Evolutionary conservation across 345 rosid species (phyloP).

Genomic region (Bretschneidera sinensis): DNA sequence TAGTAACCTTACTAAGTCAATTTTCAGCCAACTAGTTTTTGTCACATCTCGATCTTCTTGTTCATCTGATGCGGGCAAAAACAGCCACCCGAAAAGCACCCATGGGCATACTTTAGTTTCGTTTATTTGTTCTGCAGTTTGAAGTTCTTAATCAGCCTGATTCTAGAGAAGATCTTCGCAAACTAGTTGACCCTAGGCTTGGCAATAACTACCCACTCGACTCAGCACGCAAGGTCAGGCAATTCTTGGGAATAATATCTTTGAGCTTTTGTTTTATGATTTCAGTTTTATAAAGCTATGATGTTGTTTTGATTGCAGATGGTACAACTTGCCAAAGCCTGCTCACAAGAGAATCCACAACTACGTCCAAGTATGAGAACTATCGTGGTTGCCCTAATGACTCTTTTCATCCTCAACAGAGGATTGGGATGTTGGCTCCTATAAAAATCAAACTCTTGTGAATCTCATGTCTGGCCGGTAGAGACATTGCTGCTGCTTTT

Average conservation of each 20-base stretch:
- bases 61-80: not conserved
- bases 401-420: slow-evolving; percentile 79
- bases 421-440: slow-evolving; percentile 74
- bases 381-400: slow-evolving; percentile 78
- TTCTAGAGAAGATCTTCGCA: slow-evolving; percentile 48
- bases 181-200: slow-evolving; percentile 68
- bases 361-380: slow-evolving; percentile 86
- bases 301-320: slow-evolving; percentile 44
- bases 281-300: slow-evolving; percentile 5
- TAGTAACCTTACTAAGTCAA: too few relatives aligned
- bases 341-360: slow-evolving; percentile 81
- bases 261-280: not conserved
- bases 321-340: slow-evolving; percentile 82
- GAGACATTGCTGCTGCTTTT: too few relatives aligned
- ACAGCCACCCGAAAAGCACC: not conserved
- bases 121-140: slow-evolving; percentile 38
- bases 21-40: not conserved
- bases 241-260: not conserved
- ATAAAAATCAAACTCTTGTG: slow-evolving; percentile 59
- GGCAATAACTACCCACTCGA: slow-evolving; percentile 71
- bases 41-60: not conserved
- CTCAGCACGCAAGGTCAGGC: slow-evolving; percentile 61
- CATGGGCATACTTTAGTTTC: not conserved
- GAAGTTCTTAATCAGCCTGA: slow-evolving; percentile 58
- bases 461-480: slow-evolving; percentile 86